These are phyloP conservation scores for Picocystis sp. DNA, from an alignment of 163 green algal species.

Conservation along the genomic window DNA sequence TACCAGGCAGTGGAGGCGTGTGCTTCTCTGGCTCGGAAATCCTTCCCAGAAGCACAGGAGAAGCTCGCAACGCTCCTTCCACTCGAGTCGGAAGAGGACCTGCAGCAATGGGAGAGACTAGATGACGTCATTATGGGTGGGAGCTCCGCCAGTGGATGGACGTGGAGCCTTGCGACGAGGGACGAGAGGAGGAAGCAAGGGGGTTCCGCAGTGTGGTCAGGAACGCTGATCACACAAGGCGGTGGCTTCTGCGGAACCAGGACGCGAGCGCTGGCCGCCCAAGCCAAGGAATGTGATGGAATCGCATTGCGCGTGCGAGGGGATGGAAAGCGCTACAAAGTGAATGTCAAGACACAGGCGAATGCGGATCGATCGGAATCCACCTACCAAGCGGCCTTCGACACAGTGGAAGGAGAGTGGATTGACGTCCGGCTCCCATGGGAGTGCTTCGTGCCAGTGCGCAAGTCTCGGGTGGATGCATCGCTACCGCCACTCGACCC, in stretches of 20 bases:
- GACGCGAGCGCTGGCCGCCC: slow-evolving; percentile 21
- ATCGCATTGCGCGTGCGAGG: slow-evolving; percentile 47
- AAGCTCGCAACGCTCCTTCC: too few relatives aligned
- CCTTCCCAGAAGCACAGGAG: too few relatives aligned
- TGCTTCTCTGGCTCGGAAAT: too few relatives aligned
- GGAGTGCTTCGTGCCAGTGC: slow-evolving; percentile 66
- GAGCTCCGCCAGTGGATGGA: slow-evolving; percentile 21
- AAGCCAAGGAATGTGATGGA: slow-evolving; percentile 49
- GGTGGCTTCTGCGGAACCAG: slow-evolving; percentile 68
- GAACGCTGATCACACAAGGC: slow-evolving; percentile 39
- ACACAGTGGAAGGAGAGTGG: slow-evolving; percentile 48
- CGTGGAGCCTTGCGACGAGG: slow-evolving; percentile 9
- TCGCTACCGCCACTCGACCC: slow-evolving; percentile 1
- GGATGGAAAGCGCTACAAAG: slow-evolving; percentile 63
- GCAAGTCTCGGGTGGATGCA: slow-evolving; percentile 1
- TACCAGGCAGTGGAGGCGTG: too few relatives aligned
- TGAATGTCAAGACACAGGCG: slow-evolving; percentile 69
- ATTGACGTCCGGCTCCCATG: slow-evolving; percentile 50
- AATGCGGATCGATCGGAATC: slow-evolving; percentile 43
- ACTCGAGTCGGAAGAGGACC: slow-evolving; percentile 28
- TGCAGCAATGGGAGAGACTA: slow-evolving; percentile 15
- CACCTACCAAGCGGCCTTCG: slow-evolving; percentile 67
- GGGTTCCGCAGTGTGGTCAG: slow-evolving; percentile 37
- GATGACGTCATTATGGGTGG: slow-evolving; percentile 83
- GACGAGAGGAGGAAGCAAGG: slow-evolving; percentile 23